Evolutionary conservation across 179 eudicot species (phyloP).

Genomic region (Nepenthes alata): DNA sequence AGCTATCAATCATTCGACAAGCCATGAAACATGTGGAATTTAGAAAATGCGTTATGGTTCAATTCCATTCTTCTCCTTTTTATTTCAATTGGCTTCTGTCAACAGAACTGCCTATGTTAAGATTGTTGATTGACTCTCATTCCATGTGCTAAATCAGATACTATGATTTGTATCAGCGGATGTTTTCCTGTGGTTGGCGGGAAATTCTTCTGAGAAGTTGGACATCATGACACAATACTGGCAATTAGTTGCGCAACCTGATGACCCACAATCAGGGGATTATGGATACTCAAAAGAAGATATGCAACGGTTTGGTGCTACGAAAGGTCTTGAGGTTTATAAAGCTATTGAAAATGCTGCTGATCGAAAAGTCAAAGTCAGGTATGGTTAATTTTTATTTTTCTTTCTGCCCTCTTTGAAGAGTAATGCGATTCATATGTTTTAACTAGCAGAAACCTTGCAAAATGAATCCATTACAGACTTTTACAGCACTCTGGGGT

Average conservation of each 20-base stretch:
- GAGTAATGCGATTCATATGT: neutral
- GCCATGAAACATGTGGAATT: no score
- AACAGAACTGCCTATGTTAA: neutral
- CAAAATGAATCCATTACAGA: conserved; percentile 25
- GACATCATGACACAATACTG: conserved; percentile 83
- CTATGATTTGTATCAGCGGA: conserved; percentile 40
- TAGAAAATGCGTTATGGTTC: no score
- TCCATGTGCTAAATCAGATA: neutral
- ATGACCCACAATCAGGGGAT: conserved; percentile 76
- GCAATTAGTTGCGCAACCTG: conserved; percentile 61
- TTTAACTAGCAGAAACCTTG: neutral
- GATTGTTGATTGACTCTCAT: neutral
- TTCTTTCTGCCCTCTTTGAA: neutral
- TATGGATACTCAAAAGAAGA: conserved; percentile 68
- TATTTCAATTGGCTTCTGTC: neutral
- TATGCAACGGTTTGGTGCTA: conserved; percentile 62
- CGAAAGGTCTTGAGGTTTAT: conserved; percentile 52
- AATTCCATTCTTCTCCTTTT: no score
- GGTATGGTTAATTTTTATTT: conserved; percentile 24
- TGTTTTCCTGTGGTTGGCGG: conserved; percentile 82
- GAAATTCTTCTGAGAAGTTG: conserved; percentile 55
- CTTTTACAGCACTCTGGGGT: conserved; percentile 86
- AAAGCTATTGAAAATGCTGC: conserved; percentile 63
- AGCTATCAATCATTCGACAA: no score
- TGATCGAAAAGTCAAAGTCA: conserved; percentile 49